Conservation (phyloP, 2,329 filamentous ascomycete species). For the Colletotrichum aenigma region DNA sequence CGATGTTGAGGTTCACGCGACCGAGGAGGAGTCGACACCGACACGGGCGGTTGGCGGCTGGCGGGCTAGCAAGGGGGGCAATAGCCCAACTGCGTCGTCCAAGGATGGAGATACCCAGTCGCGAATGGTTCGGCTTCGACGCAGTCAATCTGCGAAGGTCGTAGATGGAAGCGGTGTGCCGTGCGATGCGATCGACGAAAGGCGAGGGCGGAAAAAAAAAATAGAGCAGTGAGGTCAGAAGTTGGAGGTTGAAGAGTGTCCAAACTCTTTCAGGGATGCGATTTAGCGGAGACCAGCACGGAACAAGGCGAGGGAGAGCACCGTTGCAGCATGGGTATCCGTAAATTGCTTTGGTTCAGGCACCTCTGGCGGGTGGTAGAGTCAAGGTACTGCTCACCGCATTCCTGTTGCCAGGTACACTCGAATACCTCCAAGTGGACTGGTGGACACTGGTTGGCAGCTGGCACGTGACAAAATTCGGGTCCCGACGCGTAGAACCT, state of each 20-base stretch:
- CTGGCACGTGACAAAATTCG: neutral
- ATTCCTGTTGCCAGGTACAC: neutral
- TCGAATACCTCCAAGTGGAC: neutral
- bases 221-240: conserved; percentile 21
- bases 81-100: conserved; percentile 12
- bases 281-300: conserved; percentile 22
- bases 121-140: neutral
- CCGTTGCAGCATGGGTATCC: conserved; percentile 6
- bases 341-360: neutral
- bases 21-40: conserved; percentile 25
- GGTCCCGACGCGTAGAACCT: conserved; percentile 2
- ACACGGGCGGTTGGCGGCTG: conserved; percentile 3
- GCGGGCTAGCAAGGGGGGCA: neutral
- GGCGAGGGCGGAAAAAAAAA: conserved; percentile 8
- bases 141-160: neutral
- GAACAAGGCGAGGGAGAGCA: conserved; percentile 15
- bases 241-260: conserved; percentile 23
- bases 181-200: conserved; percentile 19
- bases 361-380: neutral
- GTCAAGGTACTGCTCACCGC: neutral
- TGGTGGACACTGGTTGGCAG: neutral
- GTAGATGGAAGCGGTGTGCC: neutral
- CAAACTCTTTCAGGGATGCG: conserved; percentile 22
- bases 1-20: conserved; percentile 44
- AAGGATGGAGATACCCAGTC: conserved; percentile 2